phyloP scores from a whole-genome alignment of 2,329 filamentous ascomycete species.

The Endocalyx cinctus region DNA sequence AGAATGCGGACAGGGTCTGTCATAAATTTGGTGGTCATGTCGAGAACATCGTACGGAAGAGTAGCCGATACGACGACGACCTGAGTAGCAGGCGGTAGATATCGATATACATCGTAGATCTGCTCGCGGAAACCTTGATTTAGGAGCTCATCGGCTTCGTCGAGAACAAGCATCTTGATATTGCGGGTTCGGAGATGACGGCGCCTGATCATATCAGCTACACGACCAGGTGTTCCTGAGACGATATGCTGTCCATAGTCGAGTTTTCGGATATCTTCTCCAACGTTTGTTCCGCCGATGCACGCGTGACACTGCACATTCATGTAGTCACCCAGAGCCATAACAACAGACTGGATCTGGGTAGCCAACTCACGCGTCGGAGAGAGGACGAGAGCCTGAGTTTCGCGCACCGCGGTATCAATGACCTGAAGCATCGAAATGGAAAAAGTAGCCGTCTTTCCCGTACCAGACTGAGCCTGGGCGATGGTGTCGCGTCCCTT shows the following conservation, averaged over 20 bases:
- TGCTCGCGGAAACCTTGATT: conserved; percentile 97
- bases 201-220: conserved; percentile 62
- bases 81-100: conserved; percentile 92
- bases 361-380: conserved; percentile 95
- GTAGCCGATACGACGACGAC: conserved; percentile 98
- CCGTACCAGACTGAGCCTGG: conserved; percentile 93
- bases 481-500: conserved; percentile 98
- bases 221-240: conserved; percentile 93
- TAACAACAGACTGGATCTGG: conserved; percentile 97
- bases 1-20: conserved; percentile 93
- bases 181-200: conserved; percentile 54
- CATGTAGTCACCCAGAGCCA: conserved; percentile 99
- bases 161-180: conserved; percentile 61
- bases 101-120: conserved; percentile 98
- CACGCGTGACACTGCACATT: conserved; percentile 98
- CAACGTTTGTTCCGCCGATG: conserved; percentile 96
- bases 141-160: conserved; percentile 62
- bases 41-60: conserved; percentile 93
- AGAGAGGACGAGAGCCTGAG: conserved; percentile 90
- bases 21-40: conserved; percentile 99
- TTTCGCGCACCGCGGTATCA: conserved; percentile 87
- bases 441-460: conserved; percentile 94
- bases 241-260: conserved; percentile 98
- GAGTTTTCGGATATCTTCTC: conserved; percentile 95
- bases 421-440: conserved; percentile 96